Evolutionary conservation across 768 basidiomycete genomes (phyloP).

Genomic region (Neoboletus subvelutipes): DNA sequence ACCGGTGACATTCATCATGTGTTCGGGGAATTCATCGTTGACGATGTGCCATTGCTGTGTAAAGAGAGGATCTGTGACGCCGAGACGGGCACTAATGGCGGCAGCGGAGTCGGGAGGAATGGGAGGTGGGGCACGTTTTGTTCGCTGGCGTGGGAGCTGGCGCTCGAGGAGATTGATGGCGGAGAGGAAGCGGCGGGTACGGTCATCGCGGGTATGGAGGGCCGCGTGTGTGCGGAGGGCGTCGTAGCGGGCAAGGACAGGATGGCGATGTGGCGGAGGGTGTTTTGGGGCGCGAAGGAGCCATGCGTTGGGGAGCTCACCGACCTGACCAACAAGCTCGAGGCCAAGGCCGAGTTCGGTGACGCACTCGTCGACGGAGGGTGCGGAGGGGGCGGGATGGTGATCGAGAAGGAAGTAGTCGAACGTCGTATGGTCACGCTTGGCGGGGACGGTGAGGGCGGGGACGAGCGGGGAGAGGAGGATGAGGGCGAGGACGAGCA

Average conservation of each 20-base stretch:
- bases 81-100: conserved; percentile 56
- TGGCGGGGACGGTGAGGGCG: conserved; percentile 21
- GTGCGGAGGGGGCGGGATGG: conserved; percentile 47
- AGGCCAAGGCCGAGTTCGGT: conserved; percentile 68
- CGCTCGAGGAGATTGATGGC: conserved; percentile 61
- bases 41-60: conserved; percentile 91
- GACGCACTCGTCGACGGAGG: conserved; percentile 61
- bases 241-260: conserved; percentile 50
- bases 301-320: conserved; percentile 82
- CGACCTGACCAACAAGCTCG: conserved; percentile 85
- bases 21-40: conserved; percentile 77
- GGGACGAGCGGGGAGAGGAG: conserved; percentile 6
- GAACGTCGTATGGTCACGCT: conserved; percentile 58
- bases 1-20: conserved; percentile 90
- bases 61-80: conserved; percentile 81
- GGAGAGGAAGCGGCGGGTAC: conserved; percentile 46
- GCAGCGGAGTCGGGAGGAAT: conserved; percentile 40
- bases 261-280: conserved; percentile 11
- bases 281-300: conserved; percentile 62
- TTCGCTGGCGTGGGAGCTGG: conserved; percentile 65
- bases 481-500: conserved; percentile 5
- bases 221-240: conserved; percentile 37
- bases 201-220: conserved; percentile 37
- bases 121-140: conserved; percentile 73
- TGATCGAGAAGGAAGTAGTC: conserved; percentile 84